Base-by-base conservation (phyloP, 345 rosid genomes). In the Bruguiera gymnorhiza region DNA sequence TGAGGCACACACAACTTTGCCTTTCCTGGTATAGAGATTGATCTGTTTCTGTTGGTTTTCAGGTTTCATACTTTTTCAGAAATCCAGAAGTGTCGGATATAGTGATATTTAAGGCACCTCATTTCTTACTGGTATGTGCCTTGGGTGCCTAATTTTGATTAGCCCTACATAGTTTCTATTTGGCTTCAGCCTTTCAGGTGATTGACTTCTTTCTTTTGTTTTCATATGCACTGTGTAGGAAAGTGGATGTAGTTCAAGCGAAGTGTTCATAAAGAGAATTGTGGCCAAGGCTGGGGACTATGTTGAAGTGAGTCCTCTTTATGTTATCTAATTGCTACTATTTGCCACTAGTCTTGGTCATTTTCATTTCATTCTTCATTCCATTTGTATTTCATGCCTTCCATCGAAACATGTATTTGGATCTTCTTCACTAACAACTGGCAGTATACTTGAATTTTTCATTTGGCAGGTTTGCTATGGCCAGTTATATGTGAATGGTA, bases 91-190 rank as follows among this genome's bases (percentile, higher is more conserved):
- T 91, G 74, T 87, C 85, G 0, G 97, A 94, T 75, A 88, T 89
- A 29, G 97, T 89, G 55, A 88, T 91, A 78, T 94, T 94, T 74
- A 89, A 84, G 85, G 95, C 91, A 36, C 98, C 98, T 81, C 86
- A 90, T 16, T 53, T 85, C 74, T 77, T 91, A 78, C 84, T 85
- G 89, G 98, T 89, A 72, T 56, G 60, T 21, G 23, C 18, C 11
- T 23, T 56, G 60, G 6, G 3, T 24, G 5, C 29, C 31, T 56
- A 27, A 56, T 3, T 56, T 21, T 56, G 18, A 24, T 10, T 56
- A 24, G 16, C 16, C 15, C 16, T 24, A 21, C 7, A 3, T 56
- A 21, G 29, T 56, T 56, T 21, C 60, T 27, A 21, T 56, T 56
- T 56, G 13, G 31, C 9, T 24, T 24, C 29, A 21, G 60, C 29